Evolutionary conservation across 805 yeast species (phyloP), one percentile per base, ranked within the genome.

Genomic region (Priceomyces melissophilus): DNA sequence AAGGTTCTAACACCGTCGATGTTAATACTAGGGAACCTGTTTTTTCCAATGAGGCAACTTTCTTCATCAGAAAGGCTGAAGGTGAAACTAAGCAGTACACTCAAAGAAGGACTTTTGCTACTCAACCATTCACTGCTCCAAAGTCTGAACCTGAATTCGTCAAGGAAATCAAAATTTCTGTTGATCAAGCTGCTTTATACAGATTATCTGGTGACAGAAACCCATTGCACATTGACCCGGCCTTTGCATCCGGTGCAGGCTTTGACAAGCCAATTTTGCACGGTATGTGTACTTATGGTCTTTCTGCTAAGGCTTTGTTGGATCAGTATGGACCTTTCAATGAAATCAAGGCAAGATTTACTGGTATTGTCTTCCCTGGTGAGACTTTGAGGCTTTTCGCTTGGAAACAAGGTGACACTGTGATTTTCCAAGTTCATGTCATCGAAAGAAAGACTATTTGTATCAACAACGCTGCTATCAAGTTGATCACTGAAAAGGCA

Each of bases 221-320:
- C 65, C 99, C 99, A 45, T 76, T 91, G 53, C 99, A 90, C 69
- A 83, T 91, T 59, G 98, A 91, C 67, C 97, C 98, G 13, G 72
- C 62, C 25, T 84, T 90, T 65, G 97, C 98, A 11, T 78, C 82
- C 48, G 86, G 86, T 42, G 97, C 91, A 36, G 84, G 84, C 46
- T 91, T 91, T 62, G 81, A 80, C 37, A 68, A 71, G 41, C 99
- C 99, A 37, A 91, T 91, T 52, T 75, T 91, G 50, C 99, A 91
- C 67, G 99, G 99, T 32, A 76, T 91, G 65, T 85, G 95, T 56
- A 76, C 87, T 13, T 79, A 87, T 60, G 99, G 99, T 46, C 77
- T 90, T 44, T 69, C 86, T 32, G 84, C 83, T 25, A 87, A 90
- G 61, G 76, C 79, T 12, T 71, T 91, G 49, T 73, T 76, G 53